A percentile compares a stretch with the other conserved stretches of the same genome.
These are phyloP conservation scores for Tubosaeta brunneosetosa DNA, from an alignment of 768 basidiomycete genomes.

Conservation along the genomic window DNA sequence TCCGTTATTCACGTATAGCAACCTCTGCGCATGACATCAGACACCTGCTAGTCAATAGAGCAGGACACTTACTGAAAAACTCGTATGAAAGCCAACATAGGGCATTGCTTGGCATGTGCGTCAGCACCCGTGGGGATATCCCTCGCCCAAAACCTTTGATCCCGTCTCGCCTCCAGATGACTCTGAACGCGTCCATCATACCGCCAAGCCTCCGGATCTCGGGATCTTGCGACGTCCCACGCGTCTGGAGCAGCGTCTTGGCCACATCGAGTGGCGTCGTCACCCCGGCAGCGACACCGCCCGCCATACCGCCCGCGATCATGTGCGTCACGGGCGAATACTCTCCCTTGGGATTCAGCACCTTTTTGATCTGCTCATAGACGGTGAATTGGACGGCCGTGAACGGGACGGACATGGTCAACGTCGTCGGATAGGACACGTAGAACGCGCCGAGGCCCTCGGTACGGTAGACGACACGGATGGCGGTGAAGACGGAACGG, in stretches of 20 bases:
- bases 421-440: slow-evolving; percentile 96
- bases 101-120: slow-evolving; percentile 95
- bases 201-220: slow-evolving; percentile 82
- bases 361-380: slow-evolving; percentile 86
- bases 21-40: slow-evolving; percentile 43
- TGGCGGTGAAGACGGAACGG: slow-evolving; percentile 82
- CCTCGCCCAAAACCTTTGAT: slow-evolving; percentile 82
- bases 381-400: slow-evolving; percentile 97
- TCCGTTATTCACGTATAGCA: slow-evolving; percentile 48
- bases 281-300: slow-evolving; percentile 90
- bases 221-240: slow-evolving; percentile 80
- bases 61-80: slow-evolving; percentile 79
- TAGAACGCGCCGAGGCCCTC: slow-evolving; percentile 94
- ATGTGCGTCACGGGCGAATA: slow-evolving; percentile 96
- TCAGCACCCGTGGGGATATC: slow-evolving; percentile 85
- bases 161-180: slow-evolving; percentile 87
- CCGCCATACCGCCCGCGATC: slow-evolving; percentile 85
- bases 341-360: slow-evolving; percentile 77
- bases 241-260: slow-evolving; percentile 94
- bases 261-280: slow-evolving; percentile 97
- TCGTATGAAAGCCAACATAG: slow-evolving; percentile 97
- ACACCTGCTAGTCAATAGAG: neutral
- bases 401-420: slow-evolving; percentile 95
- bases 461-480: slow-evolving; percentile 72
- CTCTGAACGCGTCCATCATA: slow-evolving; percentile 81